phyloP scores from a whole-genome alignment of 2,329 filamentous ascomycete species.

The Aciculosporium take region DNA sequence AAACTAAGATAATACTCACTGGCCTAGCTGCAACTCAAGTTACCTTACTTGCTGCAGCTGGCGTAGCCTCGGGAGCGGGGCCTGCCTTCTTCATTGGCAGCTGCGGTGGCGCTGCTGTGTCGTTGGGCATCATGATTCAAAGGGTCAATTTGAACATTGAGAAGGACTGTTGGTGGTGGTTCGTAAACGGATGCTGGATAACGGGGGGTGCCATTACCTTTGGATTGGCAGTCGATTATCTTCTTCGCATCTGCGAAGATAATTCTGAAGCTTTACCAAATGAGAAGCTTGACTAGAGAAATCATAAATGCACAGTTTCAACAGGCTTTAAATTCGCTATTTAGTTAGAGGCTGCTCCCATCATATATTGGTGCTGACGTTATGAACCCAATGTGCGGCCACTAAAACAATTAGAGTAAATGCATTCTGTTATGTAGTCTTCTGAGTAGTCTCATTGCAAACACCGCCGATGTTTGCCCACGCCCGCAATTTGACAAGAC shows the following conservation, averaged over 20 bases:
- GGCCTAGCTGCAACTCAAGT: conserved; percentile 58
- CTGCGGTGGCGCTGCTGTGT: conserved; percentile 48
- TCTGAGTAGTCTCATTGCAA: conserved; percentile 32
- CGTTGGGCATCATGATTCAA: conserved; percentile 52
- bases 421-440: conserved; percentile 28
- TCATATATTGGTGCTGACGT: background rate
- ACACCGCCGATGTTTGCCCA: conserved; percentile 28
- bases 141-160: conserved; percentile 51
- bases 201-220: conserved; percentile 48
- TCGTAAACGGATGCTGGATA: conserved; percentile 55
- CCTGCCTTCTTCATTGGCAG: conserved; percentile 55
- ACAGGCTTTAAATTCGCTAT: background rate
- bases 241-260: conserved; percentile 30
- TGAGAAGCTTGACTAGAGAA: background rate
- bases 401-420: conserved; percentile 16
- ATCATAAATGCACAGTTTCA: background rate
- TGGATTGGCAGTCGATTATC: conserved; percentile 46
- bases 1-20: conserved; percentile 63
- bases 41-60: conserved; percentile 54
- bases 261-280: conserved; percentile 5
- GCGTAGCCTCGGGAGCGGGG: conserved; percentile 50
- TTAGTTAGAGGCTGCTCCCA: background rate
- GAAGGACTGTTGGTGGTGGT: conserved; percentile 65
- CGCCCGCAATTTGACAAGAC: conserved; percentile 26
- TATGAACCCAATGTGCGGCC: conserved; percentile 3